Percentiles rank a stretch among this genome's conserved stretches.
phyloP scores from a whole-genome alignment of 2,329 filamentous ascomycete genomes.

The Aspergillus terreus region DNA sequence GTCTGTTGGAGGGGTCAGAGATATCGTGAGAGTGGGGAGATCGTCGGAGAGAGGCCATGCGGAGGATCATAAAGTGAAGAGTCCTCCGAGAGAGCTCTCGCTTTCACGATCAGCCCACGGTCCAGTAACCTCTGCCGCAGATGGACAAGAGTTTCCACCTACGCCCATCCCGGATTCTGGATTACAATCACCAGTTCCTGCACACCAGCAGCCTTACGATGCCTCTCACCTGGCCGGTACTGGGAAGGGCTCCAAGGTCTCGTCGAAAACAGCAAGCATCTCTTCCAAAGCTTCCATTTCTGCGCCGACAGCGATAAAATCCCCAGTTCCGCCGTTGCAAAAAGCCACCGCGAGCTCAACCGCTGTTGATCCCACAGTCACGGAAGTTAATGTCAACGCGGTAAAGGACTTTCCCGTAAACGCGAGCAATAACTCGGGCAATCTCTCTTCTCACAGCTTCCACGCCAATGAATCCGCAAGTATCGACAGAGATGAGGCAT shows the following conservation, averaged over 20 bases:
- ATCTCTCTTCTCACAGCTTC: slow-evolving; percentile 26
- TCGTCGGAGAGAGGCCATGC: slow-evolving; percentile 24
- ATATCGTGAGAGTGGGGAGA: slow-evolving; percentile 40
- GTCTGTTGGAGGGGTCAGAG: slow-evolving; percentile 69
- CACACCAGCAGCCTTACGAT: slow-evolving; percentile 31
- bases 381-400: slow-evolving; percentile 43
- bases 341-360: slow-evolving; percentile 28
- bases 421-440: slow-evolving; percentile 30
- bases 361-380: slow-evolving; percentile 44
- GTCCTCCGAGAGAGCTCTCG: slow-evolving; percentile 24
- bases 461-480: slow-evolving; percentile 26
- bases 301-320: slow-evolving; percentile 34
- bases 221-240: slow-evolving; percentile 14
- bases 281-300: slow-evolving; percentile 41
- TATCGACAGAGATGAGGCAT: slow-evolving; percentile 28
- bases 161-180: slow-evolving; percentile 35
- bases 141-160: slow-evolving; percentile 23
- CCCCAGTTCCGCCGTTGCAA: slow-evolving; percentile 34
- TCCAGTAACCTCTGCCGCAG: slow-evolving; percentile 14
- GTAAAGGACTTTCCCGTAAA: slow-evolving; percentile 25
- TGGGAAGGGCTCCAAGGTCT: slow-evolving; percentile 35
- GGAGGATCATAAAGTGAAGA: slow-evolving; percentile 24
- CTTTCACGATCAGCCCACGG: slow-evolving; percentile 24
- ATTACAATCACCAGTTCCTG: slow-evolving; percentile 33
- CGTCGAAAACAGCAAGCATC: slow-evolving; percentile 41